Conservation (phyloP, 352 stramenopile genomes). For the Pythium folliculosum region DNA sequence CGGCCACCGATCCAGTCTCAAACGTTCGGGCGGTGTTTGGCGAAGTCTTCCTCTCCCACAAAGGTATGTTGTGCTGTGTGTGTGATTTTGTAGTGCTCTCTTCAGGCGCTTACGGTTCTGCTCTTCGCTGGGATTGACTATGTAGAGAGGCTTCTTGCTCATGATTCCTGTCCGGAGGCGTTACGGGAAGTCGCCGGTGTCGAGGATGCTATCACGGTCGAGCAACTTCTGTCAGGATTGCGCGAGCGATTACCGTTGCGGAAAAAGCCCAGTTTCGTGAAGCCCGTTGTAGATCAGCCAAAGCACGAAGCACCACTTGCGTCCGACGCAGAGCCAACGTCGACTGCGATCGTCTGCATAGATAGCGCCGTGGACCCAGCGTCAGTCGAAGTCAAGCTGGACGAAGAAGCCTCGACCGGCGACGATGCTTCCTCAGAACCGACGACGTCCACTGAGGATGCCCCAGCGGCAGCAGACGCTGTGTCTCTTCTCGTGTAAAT, state of each 20-base stretch:
- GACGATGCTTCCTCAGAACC: neutral
- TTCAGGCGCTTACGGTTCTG: neutral
- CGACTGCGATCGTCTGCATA: constrained; percentile 12
- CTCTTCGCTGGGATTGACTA: neutral
- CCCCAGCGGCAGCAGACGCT: neutral
- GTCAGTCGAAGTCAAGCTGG: constrained; percentile 7
- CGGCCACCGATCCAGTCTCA: constrained; percentile 64
- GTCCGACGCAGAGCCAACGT: neutral
- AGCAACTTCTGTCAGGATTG: constrained; percentile 15
- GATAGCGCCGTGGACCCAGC: constrained; percentile 13
- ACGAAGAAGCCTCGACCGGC: neutral
- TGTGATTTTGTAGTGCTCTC: neutral
- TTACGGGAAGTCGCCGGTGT: constrained; percentile 7
- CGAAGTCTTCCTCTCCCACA: constrained; percentile 47
- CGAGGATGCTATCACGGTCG: neutral
- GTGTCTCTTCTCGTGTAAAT: neutral
- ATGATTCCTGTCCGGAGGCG: constrained; percentile 6
- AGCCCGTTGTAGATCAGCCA: neutral
- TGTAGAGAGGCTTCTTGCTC: constrained; percentile 15
- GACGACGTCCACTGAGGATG: neutral
- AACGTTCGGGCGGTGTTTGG: constrained; percentile 75
- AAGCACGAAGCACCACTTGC: constrained; percentile 2
- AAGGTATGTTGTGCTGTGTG: constrained; percentile 28
- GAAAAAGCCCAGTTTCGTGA: neutral
- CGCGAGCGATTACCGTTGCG: constrained; percentile 15